A percentile compares a stretch with the other conserved stretches of the same genome.
Evolutionary conservation across 1,284 basidiomycete species (phyloP).

Genomic region (Ustilago vetiveriae): DNA sequence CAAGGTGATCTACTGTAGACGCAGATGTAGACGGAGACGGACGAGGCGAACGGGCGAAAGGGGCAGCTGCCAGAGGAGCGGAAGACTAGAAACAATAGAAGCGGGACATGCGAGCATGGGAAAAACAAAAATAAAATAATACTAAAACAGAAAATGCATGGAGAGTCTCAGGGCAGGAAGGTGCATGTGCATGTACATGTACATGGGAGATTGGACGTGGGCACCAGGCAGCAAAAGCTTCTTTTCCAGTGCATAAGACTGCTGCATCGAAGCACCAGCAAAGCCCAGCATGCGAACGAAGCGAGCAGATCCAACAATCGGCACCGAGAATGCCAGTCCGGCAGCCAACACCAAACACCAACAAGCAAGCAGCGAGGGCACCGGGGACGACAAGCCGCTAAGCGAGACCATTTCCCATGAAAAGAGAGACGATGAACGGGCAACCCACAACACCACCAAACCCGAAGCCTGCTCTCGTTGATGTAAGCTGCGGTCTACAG

Average conservation of each 20-base stretch:
- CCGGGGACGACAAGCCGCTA: background rate
- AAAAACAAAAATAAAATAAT: background rate
- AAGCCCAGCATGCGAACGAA: background rate
- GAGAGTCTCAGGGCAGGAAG: conserved; percentile 2
- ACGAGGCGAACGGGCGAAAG: too few species aligned
- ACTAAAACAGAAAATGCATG: background rate
- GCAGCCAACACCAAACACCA: background rate
- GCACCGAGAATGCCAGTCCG: background rate
- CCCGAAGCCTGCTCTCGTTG: too few species aligned
- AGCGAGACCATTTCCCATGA: background rate
- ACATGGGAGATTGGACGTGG: background rate
- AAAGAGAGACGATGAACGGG: background rate
- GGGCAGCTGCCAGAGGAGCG: too few species aligned
- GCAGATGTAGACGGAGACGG: too few species aligned
- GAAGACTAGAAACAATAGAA: too few species aligned
- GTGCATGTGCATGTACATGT: conserved; percentile 11
- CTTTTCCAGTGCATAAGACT: conserved; percentile 3
- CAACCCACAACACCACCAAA: too few species aligned
- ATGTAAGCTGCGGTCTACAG: too few species aligned
- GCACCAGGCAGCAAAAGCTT: background rate
- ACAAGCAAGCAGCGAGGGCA: too few species aligned
- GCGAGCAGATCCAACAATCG: too few species aligned
- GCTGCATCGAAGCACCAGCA: background rate
- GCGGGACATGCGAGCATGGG: too few species aligned
- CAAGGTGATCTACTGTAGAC: too few species aligned